Conservation (phyloP, 768 basidiomycete genomes). For the Russula olivacea region DNA sequence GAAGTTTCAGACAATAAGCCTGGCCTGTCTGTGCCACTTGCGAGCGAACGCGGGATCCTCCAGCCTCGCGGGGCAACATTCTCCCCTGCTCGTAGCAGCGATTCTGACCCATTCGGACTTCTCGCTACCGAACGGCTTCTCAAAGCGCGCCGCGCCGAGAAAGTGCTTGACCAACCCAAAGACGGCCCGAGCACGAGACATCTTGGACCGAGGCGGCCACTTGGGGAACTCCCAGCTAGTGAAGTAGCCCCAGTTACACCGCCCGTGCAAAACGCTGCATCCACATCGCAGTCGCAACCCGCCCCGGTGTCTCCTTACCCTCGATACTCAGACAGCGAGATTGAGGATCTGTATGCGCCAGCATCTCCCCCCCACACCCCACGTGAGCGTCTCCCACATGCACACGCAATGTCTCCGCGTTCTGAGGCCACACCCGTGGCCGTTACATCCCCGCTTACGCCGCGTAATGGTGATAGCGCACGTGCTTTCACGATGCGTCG, state of each 20-base stretch:
- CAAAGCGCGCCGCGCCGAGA: constrained; percentile 18
- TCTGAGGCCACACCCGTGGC: constrained; percentile 7
- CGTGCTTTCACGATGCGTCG: constrained; percentile 24
- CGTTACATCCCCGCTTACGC: constrained; percentile 11
- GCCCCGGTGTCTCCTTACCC: neutral
- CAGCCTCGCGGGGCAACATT: constrained; percentile 15
- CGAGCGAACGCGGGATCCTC: constrained; percentile 23
- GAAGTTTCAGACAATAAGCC: constrained; percentile 6
- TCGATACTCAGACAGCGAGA: constrained; percentile 24
- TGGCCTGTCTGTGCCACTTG: neutral
- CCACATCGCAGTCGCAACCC: constrained; percentile 3
- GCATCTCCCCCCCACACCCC: constrained; percentile 18
- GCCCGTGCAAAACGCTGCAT: neutral
- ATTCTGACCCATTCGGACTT: constrained; percentile 25
- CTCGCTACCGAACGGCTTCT: constrained; percentile 23
- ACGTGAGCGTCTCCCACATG: constrained; percentile 14
- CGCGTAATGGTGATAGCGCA: constrained; percentile 19
- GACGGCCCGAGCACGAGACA: constrained; percentile 13
- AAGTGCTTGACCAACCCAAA: neutral
- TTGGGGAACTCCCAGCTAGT: constrained; percentile 13
- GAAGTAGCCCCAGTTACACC: neutral
- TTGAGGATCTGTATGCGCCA: constrained; percentile 25
- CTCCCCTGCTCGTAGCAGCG: constrained; percentile 12
- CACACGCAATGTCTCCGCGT: constrained; percentile 3
- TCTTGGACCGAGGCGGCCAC: constrained; percentile 14